Percentiles rank a stretch among this genome's conserved stretches.
Evolutionary conservation across 139 green algal genomes (phyloP).

Genomic region (Coelastrella sp.): DNA sequence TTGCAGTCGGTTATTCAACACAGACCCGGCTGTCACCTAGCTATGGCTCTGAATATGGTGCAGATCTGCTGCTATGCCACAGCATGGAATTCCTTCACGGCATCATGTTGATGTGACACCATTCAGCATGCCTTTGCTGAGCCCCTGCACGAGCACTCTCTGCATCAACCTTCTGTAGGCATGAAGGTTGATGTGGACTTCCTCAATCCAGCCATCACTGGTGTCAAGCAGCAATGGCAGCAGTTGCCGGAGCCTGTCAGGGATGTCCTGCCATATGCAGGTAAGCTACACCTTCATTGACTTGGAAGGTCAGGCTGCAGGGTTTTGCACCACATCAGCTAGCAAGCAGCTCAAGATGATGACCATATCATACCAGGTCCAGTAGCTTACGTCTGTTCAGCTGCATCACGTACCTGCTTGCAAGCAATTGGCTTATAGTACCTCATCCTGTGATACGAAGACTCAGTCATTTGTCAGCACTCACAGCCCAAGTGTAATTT

Average conservation of each 20-base stretch:
- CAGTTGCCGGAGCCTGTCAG: slow-evolving; percentile 36
- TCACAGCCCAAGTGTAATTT: not conserved
- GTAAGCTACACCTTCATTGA: not conserved
- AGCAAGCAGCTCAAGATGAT: not conserved
- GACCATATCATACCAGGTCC: not conserved
- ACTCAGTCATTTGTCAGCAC: not conserved
- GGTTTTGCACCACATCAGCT: not conserved
- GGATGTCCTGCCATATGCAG: slow-evolving; percentile 30
- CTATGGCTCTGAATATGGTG: not conserved
- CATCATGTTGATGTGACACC: not conserved
- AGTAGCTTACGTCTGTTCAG: not conserved
- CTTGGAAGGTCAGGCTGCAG: not conserved
- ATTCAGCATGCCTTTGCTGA: not conserved
- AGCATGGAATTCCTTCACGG: too few relatives aligned
- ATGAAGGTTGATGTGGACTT: slow-evolving; percentile 38
- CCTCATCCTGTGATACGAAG: too few relatives aligned
- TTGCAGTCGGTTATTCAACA: too few relatives aligned
- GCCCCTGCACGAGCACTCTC: not conserved
- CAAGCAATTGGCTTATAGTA: too few relatives aligned
- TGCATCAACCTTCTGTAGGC: slow-evolving; percentile 4
- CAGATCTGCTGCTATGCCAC: not conserved
- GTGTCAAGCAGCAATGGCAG: slow-evolving; percentile 11
- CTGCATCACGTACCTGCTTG: not conserved
- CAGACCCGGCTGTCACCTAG: not conserved
- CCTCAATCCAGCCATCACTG: slow-evolving; percentile 31